Conservation (phyloP, 2,329 filamentous ascomycete species). For the Stachybotrys echinatus region DNA sequence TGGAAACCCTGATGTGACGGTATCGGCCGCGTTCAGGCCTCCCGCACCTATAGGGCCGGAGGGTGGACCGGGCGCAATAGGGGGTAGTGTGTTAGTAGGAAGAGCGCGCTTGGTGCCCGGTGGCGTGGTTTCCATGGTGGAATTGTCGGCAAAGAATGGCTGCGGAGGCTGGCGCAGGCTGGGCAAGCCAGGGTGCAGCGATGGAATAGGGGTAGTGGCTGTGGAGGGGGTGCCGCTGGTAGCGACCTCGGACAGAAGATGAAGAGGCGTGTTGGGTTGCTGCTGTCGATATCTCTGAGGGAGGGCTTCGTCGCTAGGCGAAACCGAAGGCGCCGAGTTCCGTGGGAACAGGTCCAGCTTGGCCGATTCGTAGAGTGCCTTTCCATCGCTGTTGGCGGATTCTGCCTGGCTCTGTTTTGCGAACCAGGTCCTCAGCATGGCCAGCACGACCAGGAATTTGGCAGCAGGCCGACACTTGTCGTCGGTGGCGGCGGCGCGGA, state of each 20-base stretch:
- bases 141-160: conserved; percentile 31
- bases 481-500: conserved; percentile 56
- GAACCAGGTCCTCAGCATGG: conserved; percentile 68
- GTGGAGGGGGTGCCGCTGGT: conserved; percentile 31
- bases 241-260: conserved; percentile 53
- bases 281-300: conserved; percentile 8
- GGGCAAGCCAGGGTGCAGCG: conserved; percentile 8
- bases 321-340: background rate
- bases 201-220: conserved; percentile 8
- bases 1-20: conserved; percentile 18
- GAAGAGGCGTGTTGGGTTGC: conserved; percentile 46
- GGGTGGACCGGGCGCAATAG: conserved; percentile 4
- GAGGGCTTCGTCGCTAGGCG: conserved; percentile 5
- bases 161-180: conserved; percentile 18
- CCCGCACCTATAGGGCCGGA: conserved; percentile 2
- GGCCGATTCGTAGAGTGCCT: conserved; percentile 1
- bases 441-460: conserved; percentile 67
- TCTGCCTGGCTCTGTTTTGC: conserved; percentile 38
- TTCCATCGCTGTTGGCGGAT: conserved; percentile 7
- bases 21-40: conserved; percentile 15
- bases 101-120: conserved; percentile 2
- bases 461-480: conserved; percentile 60
- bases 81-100: conserved; percentile 3
- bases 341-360: conserved; percentile 5
- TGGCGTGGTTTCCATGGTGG: conserved; percentile 10